Conservation (phyloP, 1,284 basidiomycete species). For the Golubevia sp. region DNA sequence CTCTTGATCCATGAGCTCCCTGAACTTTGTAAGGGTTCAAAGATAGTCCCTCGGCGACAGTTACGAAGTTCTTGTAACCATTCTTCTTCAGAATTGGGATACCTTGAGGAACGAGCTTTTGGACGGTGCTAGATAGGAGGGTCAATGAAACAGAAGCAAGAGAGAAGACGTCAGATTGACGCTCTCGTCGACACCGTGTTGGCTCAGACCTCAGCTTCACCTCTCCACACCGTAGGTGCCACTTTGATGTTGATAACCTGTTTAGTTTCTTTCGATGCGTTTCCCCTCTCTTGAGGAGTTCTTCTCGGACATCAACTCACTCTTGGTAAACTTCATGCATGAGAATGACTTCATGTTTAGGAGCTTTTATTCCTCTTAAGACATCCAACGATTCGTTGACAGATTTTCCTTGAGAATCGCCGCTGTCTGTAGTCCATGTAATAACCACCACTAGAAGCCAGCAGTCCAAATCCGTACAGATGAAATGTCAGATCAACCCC, state of each 20-base stretch:
- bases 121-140: too few relatives aligned
- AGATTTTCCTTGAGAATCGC: conserved; percentile 5
- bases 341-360: conserved; percentile 10
- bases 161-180: too few relatives aligned
- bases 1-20: background rate
- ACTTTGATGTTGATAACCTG: too few relatives aligned
- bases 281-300: too few relatives aligned
- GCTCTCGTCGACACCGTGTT: too few relatives aligned
- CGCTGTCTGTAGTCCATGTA: conserved; percentile 4
- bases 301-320: too few relatives aligned
- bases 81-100: conserved; percentile 1
- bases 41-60: conserved; percentile 1
- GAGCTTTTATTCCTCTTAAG: conserved; percentile 4
- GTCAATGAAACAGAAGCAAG: too few relatives aligned
- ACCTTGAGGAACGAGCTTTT: conserved; percentile 7
- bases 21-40: conserved; percentile 6
- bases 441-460: conserved; percentile 6
- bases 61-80: conserved; percentile 1
- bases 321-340: conserved; percentile 11
- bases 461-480: too few relatives aligned
- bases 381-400: conserved; percentile 1
- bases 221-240: too few relatives aligned
- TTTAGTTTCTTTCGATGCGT: too few relatives aligned
- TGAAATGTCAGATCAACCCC: too few relatives aligned
- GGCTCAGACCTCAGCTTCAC: too few relatives aligned